Evolutionary conservation across 176 grass and related monocot genomes (phyloP).

Genomic region (Ensete ventricosum): DNA sequence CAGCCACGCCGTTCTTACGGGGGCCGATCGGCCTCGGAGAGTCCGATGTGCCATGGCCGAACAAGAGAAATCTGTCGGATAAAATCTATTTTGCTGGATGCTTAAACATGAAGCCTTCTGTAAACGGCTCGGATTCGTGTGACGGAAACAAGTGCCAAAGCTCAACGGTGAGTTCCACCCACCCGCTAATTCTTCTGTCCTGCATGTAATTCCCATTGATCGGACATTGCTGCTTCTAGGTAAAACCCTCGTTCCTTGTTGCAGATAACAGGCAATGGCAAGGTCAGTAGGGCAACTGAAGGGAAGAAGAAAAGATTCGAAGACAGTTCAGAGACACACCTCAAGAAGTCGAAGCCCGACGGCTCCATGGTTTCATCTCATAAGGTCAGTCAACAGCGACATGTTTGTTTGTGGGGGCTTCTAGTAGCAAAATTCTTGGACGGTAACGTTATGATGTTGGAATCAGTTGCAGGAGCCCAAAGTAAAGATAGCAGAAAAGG

Average conservation of each 20-base stretch:
- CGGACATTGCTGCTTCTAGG: neutral
- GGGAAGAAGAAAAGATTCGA: slow-evolving; percentile 10
- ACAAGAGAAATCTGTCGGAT: neutral
- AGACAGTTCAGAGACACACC: neutral
- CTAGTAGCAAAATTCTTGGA: neutral
- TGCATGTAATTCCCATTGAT: too few relatives aligned
- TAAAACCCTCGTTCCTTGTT: neutral
- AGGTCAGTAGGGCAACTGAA: neutral
- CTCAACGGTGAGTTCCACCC: neutral
- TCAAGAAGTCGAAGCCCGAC: slow-evolving; percentile 4
- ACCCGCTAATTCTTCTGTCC: too few relatives aligned
- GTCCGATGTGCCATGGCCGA: neutral
- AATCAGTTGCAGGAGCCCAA: slow-evolving; percentile 13
- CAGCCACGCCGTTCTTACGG: too few relatives aligned
- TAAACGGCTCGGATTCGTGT: neutral
- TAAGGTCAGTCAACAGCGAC: neutral
- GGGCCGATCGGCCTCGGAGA: too few relatives aligned
- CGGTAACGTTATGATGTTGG: neutral
- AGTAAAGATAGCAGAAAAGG: slow-evolving; percentile 19
- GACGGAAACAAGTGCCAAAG: neutral
- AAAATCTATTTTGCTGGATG: neutral
- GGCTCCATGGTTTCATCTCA: neutral
- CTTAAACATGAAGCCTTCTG: neutral
- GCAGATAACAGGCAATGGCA: neutral
- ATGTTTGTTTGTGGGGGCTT: too few relatives aligned